Conservation (phyloP, 805 yeast species). For the Candida bentonensis region DNA sequence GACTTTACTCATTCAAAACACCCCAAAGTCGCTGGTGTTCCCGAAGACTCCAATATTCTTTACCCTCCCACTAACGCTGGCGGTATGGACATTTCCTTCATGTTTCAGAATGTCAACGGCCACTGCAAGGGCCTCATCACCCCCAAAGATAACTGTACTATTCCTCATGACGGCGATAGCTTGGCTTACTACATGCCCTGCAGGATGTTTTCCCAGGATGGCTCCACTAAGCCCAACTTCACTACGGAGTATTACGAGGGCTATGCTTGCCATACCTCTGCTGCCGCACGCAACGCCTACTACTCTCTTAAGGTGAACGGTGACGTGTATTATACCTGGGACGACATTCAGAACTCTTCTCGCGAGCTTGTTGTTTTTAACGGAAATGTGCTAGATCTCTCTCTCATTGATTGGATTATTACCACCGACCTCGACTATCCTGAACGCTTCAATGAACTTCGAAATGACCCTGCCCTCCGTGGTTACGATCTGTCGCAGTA, state of each 20-base stretch:
- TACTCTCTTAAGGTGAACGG: conserved; percentile 49
- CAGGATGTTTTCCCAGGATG: conserved; percentile 52
- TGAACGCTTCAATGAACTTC: conserved; percentile 47
- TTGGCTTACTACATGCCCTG: conserved; percentile 98
- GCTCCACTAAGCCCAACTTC: conserved; percentile 52
- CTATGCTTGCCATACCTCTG: conserved; percentile 82
- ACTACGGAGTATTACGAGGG: conserved; percentile 56
- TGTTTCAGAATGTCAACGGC: conserved; percentile 89
- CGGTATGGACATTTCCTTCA: conserved; percentile 34
- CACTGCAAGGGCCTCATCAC: conserved; percentile 67
- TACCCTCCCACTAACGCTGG: conserved; percentile 85
- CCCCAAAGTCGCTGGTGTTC: conserved; percentile 71
- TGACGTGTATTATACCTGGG: conserved; percentile 83
- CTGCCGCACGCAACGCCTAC: conserved; percentile 52
- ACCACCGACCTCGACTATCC: conserved; percentile 62
- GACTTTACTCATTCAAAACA: conserved; percentile 55
- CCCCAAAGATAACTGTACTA: conserved; percentile 54
- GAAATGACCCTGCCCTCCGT: conserved; percentile 35
- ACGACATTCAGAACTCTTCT: conserved; percentile 52
- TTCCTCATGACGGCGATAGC: conserved; percentile 48
- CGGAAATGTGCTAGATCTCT: conserved; percentile 77
- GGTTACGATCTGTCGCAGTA: conserved; percentile 80
- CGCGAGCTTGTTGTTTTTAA: conserved; percentile 78
- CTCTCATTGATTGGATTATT: conserved; percentile 62
- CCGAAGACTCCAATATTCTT: conserved; percentile 49